Conservation (phyloP, 176 grass and related monocot genomes). For the Eragrostis curvula region DNA sequence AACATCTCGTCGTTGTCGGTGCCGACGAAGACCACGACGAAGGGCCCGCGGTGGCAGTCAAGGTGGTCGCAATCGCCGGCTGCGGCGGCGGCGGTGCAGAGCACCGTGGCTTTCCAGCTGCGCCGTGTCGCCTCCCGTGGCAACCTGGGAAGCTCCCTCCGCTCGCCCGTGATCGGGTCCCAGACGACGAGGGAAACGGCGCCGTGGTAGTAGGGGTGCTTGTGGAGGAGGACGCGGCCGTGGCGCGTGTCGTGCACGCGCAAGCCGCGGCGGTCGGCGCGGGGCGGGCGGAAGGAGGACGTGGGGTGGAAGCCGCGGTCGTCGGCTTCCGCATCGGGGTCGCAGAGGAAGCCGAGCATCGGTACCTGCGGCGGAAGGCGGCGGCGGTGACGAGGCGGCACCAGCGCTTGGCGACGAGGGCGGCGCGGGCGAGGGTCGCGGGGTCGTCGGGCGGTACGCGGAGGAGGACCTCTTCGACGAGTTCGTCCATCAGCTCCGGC, state of each 20-base stretch:
- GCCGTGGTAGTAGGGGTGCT: background rate
- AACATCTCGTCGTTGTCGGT: background rate
- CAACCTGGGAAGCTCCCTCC: background rate
- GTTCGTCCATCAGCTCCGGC: background rate
- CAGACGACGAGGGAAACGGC: background rate
- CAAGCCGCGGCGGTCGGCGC: background rate
- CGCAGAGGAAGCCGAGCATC: background rate
- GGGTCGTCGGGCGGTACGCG: background rate
- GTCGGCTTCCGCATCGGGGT: background rate
- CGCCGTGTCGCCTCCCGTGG: accelerated
- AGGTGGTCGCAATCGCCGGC: background rate
- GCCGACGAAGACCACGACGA: background rate
- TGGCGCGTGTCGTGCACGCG: background rate
- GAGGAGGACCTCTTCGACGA: background rate
- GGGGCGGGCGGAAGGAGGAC: background rate
- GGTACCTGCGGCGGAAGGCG: background rate
- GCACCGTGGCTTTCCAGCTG: background rate
- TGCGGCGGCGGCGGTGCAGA: background rate
- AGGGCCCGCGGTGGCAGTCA: background rate
- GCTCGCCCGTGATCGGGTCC: background rate
- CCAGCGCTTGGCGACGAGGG: background rate
- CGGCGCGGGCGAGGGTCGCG: background rate
- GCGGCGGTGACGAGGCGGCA: background rate
- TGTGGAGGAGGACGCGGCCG: background rate
- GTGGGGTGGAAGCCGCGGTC: background rate